Evolutionary conservation across 805 yeast species (phyloP), one percentile per base, ranked within the genome.

Genomic region (Barnettozyma populi): DNA sequence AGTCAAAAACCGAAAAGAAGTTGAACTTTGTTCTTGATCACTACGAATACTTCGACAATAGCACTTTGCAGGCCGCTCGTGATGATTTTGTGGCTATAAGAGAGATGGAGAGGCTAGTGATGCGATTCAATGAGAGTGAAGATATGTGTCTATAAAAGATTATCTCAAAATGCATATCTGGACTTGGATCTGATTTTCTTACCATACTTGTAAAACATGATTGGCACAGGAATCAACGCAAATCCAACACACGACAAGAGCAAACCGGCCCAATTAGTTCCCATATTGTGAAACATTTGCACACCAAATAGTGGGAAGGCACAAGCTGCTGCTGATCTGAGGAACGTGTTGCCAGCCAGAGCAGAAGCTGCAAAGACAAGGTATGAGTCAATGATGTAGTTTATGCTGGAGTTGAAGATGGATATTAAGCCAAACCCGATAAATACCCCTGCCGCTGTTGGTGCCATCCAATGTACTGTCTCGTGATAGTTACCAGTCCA

Each of bases 401-500:
- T 86, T 57, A 86, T 64, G 24, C 84, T 75, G 10, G 89, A 79
- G 53, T 83, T 69, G 70, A 86, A 86, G 48, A 86, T 79, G 38
- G 80, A 72, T 52, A 84, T 69, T 48, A 85, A 67, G 35, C 92
- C 95, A 52, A 75, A 78, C 11, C 90, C 90, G 35, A 79, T 74
- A 58, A 82, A 74, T 4, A 76, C 51, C 52, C 87, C 84, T 25
- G 86, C 79, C 25, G 79, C 66, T 2, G 85, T 76, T 36, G 95
- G 94, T n/a, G 78, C 86, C 57, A 81, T 82, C 92, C 92, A 90
- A 61, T 84, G 96, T 35, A 87, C 78, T 38, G 66, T 66, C 32
- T 82, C 65, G 43, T 78, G 82, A 65, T 82, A 90, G 53, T 79
- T 76, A 61, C 96, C 96, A 9, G 92, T 71, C 96, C 96, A 90